Evolutionary conservation across 1,284 basidiomycete genomes (phyloP), one percentile per base, ranked within the genome.

Genomic region (Pyrrhoderma lamaoense): DNA sequence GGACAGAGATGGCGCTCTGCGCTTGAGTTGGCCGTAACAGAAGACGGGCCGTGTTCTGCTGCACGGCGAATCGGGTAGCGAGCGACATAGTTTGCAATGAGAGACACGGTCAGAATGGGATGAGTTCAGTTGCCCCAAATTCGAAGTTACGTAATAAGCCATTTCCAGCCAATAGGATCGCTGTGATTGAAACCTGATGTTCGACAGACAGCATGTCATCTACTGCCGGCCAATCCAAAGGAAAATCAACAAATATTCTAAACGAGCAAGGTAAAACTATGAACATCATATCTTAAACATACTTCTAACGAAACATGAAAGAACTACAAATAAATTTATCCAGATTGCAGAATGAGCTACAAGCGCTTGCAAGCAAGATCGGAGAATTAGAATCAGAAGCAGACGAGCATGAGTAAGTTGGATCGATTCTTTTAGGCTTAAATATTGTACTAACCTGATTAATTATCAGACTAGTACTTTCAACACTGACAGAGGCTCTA

Each of bases 371-470:
- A 23, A 77, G 82, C 56, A 97, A 97, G 71, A 93, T 96, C 59
- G 88, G 89, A 55, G 94, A 97, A 67, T 76, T 97, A 37, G 93
- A 97, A 67, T 79, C 85, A 58, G 93, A 97, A 64, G 80, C 90
- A 21, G 93, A 97, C 56, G 93, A 97, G 65, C 90, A 97, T 66
- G 73, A 73, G 88, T 86, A 57, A 56, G 76, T 70, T 8, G 11
- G 11, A 5, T 11, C 27, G 39, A 53, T 42, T 22, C 36, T 3
- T 42, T 11, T 27, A 9, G 55, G 48, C 25, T 54, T 23, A 14
- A n/a, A 44, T 35, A 19, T 47, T 39, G 18, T 21, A 51, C 40
- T 53, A 56, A 45, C 53, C 59, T 34, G 11, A 53, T 52, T 44
- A 19, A 21, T 5, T 37, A 47, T 45, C 3, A 98, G 93, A 39